These are phyloP conservation scores for Kondoa malvinella DNA, from an alignment of 768 basidiomycete genomes.

Conservation along the genomic window DNA sequence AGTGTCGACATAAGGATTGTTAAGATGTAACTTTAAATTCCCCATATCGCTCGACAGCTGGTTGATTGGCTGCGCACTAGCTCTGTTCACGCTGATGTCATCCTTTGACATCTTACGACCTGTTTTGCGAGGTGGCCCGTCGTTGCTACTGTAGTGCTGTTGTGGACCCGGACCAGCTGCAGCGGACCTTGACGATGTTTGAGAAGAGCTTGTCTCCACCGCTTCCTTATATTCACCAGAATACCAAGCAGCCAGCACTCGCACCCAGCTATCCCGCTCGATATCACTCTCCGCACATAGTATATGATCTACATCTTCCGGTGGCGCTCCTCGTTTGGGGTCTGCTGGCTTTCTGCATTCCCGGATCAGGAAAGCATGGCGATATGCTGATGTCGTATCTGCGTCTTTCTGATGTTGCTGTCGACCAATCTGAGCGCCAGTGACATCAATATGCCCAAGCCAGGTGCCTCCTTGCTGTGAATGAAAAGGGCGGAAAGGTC, in stretches of 20 bases:
- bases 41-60: constrained; percentile 41
- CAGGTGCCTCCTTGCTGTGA: constrained; percentile 71
- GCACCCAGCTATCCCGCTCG: constrained; percentile 88
- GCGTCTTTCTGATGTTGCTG: constrained; percentile 42
- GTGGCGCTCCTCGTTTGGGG: constrained; percentile 21
- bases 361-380: constrained; percentile 93
- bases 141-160: not conserved
- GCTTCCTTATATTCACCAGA: constrained; percentile 16
- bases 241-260: constrained; percentile 42
- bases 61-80: constrained; percentile 42
- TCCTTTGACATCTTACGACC: constrained; percentile 12
- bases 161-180: not conserved
- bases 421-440: constrained; percentile 88
- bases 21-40: constrained; percentile 47
- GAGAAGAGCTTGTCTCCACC: not conserved
- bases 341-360: constrained; percentile 56
- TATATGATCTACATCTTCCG: constrained; percentile 62
- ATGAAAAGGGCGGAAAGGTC: constrained; percentile 3
- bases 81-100: constrained; percentile 44
- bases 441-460: constrained; percentile 72
- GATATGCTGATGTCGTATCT: constrained; percentile 59
- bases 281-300: constrained; percentile 89
- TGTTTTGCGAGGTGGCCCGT: constrained; percentile 34
- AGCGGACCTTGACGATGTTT: not conserved
- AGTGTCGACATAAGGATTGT: not conserved